These are phyloP conservation scores for Polyplosphaeria fusca DNA, from an alignment of 495 filamentous ascomycete genomes.

Conservation along the genomic window DNA sequence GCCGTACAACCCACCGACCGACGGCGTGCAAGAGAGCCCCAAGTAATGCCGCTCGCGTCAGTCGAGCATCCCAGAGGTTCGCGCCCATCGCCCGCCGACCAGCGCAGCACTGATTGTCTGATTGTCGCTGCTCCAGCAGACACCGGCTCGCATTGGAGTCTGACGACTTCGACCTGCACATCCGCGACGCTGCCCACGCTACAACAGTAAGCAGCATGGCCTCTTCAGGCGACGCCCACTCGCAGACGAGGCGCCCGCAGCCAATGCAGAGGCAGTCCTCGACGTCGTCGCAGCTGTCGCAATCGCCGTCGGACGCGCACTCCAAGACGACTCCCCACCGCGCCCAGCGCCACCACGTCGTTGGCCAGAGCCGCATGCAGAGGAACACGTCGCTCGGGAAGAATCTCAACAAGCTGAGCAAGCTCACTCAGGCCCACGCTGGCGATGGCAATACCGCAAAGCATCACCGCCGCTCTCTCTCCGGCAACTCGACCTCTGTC, in stretches of 20 bases:
- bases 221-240: slow-evolving; percentile 28
- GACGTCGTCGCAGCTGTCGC: slow-evolving; percentile 33
- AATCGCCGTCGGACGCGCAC: slow-evolving; percentile 34
- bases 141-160: too few species aligned
- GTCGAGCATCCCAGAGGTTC: too few species aligned
- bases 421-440: slow-evolving; percentile 27
- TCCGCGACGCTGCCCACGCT: slow-evolving; percentile 8
- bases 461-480: slow-evolving; percentile 33
- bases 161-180: background rate
- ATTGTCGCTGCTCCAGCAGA: too few species aligned
- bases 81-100: too few species aligned
- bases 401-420: slow-evolving; percentile 38
- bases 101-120: background rate
- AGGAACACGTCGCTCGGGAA: slow-evolving; percentile 32
- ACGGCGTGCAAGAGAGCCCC: slow-evolving; percentile 21
- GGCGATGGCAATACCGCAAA: slow-evolving; percentile 25
- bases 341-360: slow-evolving; percentile 33
- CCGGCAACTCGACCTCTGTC: slow-evolving; percentile 31
- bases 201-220: slow-evolving; percentile 31
- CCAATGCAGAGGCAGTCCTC: slow-evolving; percentile 32
- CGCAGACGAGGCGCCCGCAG: slow-evolving; percentile 32
- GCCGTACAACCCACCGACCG: slow-evolving; percentile 20
- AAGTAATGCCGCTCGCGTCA: too few species aligned
- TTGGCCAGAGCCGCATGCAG: slow-evolving; percentile 32
- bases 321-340: slow-evolving; percentile 26